These are phyloP conservation scores for Fonsecaea nubica DNA, from an alignment of 2,329 filamentous ascomycete species.

Conservation along the genomic window DNA sequence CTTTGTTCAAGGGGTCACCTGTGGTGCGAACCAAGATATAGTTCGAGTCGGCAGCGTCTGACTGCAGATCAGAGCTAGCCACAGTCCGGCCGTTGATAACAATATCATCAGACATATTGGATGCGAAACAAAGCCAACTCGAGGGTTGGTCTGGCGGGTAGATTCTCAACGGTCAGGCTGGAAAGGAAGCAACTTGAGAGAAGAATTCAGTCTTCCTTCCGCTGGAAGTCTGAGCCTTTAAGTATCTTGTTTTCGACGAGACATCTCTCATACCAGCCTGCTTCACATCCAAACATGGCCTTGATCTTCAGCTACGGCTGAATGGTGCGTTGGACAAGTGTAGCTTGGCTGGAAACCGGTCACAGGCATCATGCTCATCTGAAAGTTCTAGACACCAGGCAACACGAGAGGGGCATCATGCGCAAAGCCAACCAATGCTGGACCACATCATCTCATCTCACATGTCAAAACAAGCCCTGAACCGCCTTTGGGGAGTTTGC, in stretches of 20 bases:
- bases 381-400: background rate
- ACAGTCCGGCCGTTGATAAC: background rate
- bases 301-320: background rate
- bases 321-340: background rate
- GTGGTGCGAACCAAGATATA: slow-evolving; percentile 8
- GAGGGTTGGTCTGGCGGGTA: background rate
- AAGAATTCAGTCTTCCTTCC: background rate
- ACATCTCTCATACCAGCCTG: background rate
- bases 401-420: background rate
- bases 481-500: background rate
- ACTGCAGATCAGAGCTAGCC: background rate
- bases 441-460: background rate
- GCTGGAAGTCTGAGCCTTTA: background rate
- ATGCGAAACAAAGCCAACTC: background rate
- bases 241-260: background rate
- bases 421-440: background rate
- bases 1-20: background rate
- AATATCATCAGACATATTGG: slow-evolving; percentile 2
- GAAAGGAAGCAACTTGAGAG: background rate
- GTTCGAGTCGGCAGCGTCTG: background rate
- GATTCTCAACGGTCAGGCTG: background rate
- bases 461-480: background rate
- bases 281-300: background rate
- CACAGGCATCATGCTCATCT: background rate
- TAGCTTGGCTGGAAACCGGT: background rate